Base-by-base conservation (phyloP, 164 flowering plant species). In the Berberis thunbergii region DNA sequence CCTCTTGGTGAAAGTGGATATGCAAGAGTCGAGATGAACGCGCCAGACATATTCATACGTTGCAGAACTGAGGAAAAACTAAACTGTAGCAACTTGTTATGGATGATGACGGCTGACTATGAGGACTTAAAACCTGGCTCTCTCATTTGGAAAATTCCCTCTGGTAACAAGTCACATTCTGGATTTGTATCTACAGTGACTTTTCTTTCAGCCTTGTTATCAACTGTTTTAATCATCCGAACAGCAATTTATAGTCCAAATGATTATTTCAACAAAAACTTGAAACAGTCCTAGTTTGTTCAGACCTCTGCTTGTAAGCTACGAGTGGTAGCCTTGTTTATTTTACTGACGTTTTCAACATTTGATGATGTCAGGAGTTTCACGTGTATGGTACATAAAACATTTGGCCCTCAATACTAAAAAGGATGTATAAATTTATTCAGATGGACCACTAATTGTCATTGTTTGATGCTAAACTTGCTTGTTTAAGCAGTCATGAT, bases 1-100 rank as follows among this genome's bases (percentile, higher is more conserved):
- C 88, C 87, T 6, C 74, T 90, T 56, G 86, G 77, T 66, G 83
- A 72, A 62, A 75, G 72, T 70, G 91, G 89, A 12, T 88, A 80
- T 67, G 69, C 85, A 45, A 66, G 43, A 63, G 80, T 86, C 1
- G 77, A 78, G 71, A 78, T 94, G 62, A 81, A 75, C 54, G 57
- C 13, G 42, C 88, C 95, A 3, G 84, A 86, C 61, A 2, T 87
- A 26, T 74, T 86, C 12, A 7, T 82, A 67, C 67, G 62, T 58
- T 87, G 87, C 78, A 68, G 69, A 57, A 39, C 41, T 1, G 71
- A 76, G 66, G 72, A 61, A 43, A 60, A 65, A 3, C 13, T 54
- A 2, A 48, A 45, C 12, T 42, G 55, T 2, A 61, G 55, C 53
- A 73, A 67, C 67, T 83, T 87, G 54, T 57, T 77, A 9, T 62